Evolutionary conservation across 2,329 filamentous ascomycete genomes (phyloP).

Genomic region (Claviceps monticola): DNA sequence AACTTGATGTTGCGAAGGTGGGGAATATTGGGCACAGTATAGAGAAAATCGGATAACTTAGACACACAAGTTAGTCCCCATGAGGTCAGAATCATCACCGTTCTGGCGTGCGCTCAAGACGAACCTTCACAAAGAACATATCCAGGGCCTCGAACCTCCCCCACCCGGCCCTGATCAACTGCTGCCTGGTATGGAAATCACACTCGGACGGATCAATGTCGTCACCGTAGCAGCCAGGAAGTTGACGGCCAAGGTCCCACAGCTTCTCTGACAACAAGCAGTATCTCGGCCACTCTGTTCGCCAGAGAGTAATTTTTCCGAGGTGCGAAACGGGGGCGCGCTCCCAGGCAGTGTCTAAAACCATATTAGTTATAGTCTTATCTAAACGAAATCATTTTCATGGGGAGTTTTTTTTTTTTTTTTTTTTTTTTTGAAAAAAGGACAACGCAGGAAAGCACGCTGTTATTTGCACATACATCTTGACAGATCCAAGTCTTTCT

Average conservation of each 20-base stretch:
- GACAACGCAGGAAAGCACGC: too few relatives aligned
- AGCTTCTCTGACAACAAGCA: conserved; percentile 36
- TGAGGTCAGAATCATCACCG: neutral
- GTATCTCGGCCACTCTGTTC: conserved; percentile 42
- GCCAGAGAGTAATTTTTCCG: conserved; percentile 47
- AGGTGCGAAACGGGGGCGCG: conserved; percentile 36
- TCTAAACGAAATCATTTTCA: neutral
- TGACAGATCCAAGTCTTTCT: conserved; percentile 47
- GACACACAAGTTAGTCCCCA: neutral
- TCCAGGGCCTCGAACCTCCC: conserved; percentile 42
- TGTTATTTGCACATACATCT: conserved; percentile 30
- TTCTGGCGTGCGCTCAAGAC: neutral
- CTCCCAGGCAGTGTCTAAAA: conserved; percentile 44
- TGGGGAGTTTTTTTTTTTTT: too few relatives aligned
- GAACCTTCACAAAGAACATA: conserved; percentile 54
- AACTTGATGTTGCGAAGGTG: conserved; percentile 44
- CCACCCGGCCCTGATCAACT: conserved; percentile 34
- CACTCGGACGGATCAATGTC: conserved; percentile 31
- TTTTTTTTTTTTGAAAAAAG: too few relatives aligned
- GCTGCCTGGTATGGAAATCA: conserved; percentile 28
- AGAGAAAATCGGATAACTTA: conserved; percentile 49
- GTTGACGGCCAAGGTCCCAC: conserved; percentile 37
- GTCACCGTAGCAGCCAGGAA: conserved; percentile 36
- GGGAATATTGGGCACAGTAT: conserved; percentile 39
- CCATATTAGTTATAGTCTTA: neutral